Base-by-base conservation (phyloP, 176 grass and related monocot species). In the Musa itinerans region DNA sequence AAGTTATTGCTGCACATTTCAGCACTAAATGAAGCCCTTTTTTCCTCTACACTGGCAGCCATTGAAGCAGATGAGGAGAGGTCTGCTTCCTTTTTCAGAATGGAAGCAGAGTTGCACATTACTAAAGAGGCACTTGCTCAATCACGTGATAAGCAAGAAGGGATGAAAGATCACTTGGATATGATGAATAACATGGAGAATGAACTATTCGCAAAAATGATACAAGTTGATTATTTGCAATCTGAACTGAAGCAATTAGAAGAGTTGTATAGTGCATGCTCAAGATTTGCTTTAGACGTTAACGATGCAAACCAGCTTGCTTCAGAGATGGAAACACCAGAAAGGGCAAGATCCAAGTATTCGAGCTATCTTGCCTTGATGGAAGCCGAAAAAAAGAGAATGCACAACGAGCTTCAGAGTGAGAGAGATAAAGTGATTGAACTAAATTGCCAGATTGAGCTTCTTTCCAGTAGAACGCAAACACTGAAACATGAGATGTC, bases 61-160 rank as follows among this genome's bases (percentile, higher is more conserved):
- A 71, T 91, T 65, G 72, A 53, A 21, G 85, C 80, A 10, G 85
- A 91, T 72, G 79, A 83, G 69, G 82, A 91, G 76, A 71, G 82
- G 51, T 87, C 76, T 0, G 82, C 78, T 21, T 85, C 84, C 73
- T 87, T 80, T 9, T 79, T 79, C 72, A 76, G 79, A 77, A 68
- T 66, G 17, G 75, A 74, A 54, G 54, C 81, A 0, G 69, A 78
- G 68, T n/a, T 91, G 11, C 16, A 85, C 25, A 65, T 26, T 12
- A 20, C 63, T 29, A 65, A 26, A 27, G 63, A 26, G 12, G 63
- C 20, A 26, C 23, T 27, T 29, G 2, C 21, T 29, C 9, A 48
- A 1, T 59, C 76, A 0, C 75, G 77, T 22, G 62, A 2, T 63
- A 79, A 85, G 11, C 11, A 54, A 8, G 72, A 81, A 76, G 59